Evolutionary conservation across 306 rosid genomes (phyloP), one percentile per base, ranked within the genome.

Genomic region (Cajanus cajan): DNA sequence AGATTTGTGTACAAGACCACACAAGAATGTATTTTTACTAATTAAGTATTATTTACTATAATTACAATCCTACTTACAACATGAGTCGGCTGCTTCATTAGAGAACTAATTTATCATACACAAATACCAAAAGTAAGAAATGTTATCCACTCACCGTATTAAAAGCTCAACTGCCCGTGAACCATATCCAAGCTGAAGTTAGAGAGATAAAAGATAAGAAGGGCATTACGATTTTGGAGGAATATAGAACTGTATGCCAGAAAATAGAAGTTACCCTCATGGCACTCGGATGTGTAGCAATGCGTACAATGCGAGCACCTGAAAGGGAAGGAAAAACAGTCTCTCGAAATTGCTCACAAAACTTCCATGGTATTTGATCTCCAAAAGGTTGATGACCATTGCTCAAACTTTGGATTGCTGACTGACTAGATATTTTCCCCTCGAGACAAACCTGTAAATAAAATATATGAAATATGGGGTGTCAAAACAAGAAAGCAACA

Each of bases 351-450:
- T 44, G 48, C n/a, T 44, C 48, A 44, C n/a, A 44, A n/a, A 44
- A 44, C 13, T 44, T 44, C 48, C 48, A 44, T 44, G n/a, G 48
- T 44, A 44, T 44, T 44, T 44, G n/a, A 12, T 11, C 48, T 44
- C 48, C 48, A 44, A 12, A 44, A 44, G 48, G 48, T 44, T 7
- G 11, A 44, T 44, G 48, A 82, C 94, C 96, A 80, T 86, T 82
- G 64, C 94, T 92, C 76, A 90, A 82, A 81, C 94, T 90, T 78
- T 66, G 89, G 18, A 87, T 79, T 18, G 92, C 98, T 80, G 97
- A 92, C 66, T 86, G 82, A 33, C 87, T 89, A 67, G 97, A 94
- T 71, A 94, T 94, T 73, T 94, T 89, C 63, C 98, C 97, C 85
- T 92, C 98, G 44, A 94, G 93, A 83, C 85, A 73, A 63, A 94